Evolutionary conservation across 192 early-diverging fungal genomes (phyloP).

Genomic region (Helicostylum pulchrum): DNA sequence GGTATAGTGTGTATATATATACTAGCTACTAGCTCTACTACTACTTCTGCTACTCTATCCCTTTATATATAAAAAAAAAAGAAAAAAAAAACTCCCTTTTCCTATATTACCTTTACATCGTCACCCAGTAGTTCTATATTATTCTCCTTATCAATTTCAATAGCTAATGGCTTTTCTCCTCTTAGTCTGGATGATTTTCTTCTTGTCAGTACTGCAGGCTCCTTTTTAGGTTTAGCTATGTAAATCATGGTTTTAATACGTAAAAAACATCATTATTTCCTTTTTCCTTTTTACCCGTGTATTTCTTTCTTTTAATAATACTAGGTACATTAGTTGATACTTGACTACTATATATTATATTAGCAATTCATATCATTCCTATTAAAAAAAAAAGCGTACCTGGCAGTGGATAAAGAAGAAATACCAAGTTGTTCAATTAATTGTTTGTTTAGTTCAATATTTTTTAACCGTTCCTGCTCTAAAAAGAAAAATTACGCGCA

Average conservation of each 20-base stretch:
- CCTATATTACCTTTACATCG: conserved; percentile 2
- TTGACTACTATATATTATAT: not conserved
- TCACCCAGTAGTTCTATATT: conserved; percentile 22
- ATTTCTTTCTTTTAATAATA: conserved; percentile 10
- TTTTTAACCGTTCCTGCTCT: conserved; percentile 53
- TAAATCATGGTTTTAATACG: not conserved
- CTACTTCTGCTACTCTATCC: not conserved
- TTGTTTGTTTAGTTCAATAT: conserved; percentile 59
- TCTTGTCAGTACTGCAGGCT: conserved; percentile 8
- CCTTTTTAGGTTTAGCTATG: conserved; percentile 19
- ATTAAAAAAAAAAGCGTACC: not conserved
- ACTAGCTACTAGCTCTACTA: no score
- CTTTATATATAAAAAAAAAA: not conserved
- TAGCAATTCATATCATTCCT: no score
- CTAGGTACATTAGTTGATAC: conserved; percentile 10
- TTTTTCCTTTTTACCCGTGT: conserved; percentile 22
- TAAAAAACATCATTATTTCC: not conserved
- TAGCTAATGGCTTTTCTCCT: conserved; percentile 23
- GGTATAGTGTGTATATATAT: not conserved
- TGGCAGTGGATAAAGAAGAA: conserved; percentile 13
- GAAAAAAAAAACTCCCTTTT: not conserved
- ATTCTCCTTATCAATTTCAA: conserved; percentile 33
- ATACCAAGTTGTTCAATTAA: conserved; percentile 50
- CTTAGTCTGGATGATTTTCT: conserved; percentile 36
- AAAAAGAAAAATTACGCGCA: not conserved